Percentiles rank a stretch among this genome's conserved stretches.
phyloP scores from a whole-genome alignment of 495 filamentous ascomycete genomes.

The Pseudoneurospora amorphoporcata region DNA sequence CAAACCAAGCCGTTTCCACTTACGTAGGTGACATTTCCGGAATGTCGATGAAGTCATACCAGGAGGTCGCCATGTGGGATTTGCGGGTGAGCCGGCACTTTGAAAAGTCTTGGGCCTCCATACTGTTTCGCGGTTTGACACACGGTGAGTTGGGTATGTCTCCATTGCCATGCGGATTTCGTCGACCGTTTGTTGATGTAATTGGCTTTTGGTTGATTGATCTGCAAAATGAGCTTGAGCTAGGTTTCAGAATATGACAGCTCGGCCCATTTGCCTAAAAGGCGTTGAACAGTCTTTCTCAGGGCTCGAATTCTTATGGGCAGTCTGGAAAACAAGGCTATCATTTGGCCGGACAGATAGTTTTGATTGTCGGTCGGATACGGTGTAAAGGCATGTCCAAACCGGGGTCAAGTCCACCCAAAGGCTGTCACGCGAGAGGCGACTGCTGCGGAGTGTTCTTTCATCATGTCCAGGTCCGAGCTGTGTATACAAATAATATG shows the following conservation, averaged over 20 bases:
- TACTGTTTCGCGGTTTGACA: neutral
- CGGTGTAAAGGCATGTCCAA: neutral
- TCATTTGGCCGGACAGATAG: neutral
- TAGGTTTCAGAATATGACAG: neutral
- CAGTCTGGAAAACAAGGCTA: neutral
- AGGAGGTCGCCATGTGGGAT: neutral
- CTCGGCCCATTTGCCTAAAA: neutral
- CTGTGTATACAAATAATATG: neutral
- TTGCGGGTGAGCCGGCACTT: neutral
- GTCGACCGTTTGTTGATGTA: neutral
- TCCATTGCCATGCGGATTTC: neutral
- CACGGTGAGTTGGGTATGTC: neutral
- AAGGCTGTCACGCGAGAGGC: neutral
- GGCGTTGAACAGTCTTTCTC: neutral
- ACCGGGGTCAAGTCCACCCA: neutral
- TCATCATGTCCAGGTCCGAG: neutral
- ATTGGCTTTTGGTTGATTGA: neutral
- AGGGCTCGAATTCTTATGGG: neutral
- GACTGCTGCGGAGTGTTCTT: neutral
- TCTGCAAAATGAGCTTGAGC: neutral
- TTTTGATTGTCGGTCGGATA: neutral
- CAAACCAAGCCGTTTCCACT: neutral
- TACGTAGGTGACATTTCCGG: neutral
- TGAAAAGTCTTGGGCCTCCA: neutral
- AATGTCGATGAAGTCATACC: neutral